Base-by-base conservation (phyloP, 495 filamentous ascomycete species). In the Daldinia decipiens region DNA sequence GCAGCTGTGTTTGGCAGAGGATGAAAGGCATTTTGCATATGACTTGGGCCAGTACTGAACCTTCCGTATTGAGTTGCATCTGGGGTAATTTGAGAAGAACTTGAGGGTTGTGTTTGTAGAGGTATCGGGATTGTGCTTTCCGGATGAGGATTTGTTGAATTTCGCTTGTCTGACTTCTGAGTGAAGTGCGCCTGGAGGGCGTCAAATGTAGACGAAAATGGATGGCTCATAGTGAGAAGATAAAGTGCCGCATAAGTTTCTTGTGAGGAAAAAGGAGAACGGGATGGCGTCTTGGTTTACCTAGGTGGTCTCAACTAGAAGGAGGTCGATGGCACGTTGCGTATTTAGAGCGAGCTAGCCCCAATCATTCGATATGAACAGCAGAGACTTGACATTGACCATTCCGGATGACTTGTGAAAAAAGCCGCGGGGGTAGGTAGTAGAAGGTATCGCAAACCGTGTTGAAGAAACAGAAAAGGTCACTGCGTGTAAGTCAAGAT, bases 111-210 rank as follows among this genome's bases (percentile, higher is more conserved):
- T n/a, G n/a, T 29, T 32, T 65, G 72, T 12, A 29, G 24, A 43
- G 34, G 47, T 36, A 38, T 40, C 21, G 17, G 15, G 12, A n/a
- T 12, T 5, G 21, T 53, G 32, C 32, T 38, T 3, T 32, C 51
- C 13, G 50, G 40, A 29, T 60, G 56, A 24, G 51, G 5, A 36
- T 4, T 50, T 38, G 65, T n/a, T 27, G 34, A 15, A 53, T 53
- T 12, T 15, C 40, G 31, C 29, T 65, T 52, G 38, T 50, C 56
- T 40, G 58, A 57, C 31, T 73, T 59, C 24, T 56, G 53, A 39
- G 55, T 63, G 36, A 71, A 73, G 31, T 74, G 75, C 17, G 73
- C 75, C 72, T 77, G 75, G 31, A 75, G 59, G 56, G 67, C 75
- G 45, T 70, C 67, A 31, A 70, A 69, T 19, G 72, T 56, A 9